A percentile compares a stretch with the other conserved stretches of the same genome.
phyloP scores from a whole-genome alignment of 1,139 yeast species.

The Yamadazyma epiphylla region DNA sequence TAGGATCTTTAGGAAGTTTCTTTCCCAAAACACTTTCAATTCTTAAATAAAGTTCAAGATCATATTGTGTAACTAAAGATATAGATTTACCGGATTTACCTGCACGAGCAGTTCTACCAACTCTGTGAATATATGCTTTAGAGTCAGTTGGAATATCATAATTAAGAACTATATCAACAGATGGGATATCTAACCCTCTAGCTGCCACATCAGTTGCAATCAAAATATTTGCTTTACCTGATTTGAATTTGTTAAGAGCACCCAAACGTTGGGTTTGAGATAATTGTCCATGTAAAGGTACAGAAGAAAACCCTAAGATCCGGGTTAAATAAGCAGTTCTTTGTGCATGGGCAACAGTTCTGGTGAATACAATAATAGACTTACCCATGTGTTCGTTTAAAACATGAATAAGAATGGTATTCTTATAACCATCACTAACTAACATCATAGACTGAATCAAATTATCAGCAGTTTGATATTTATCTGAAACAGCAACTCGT shows the following conservation, averaged over 20 bases:
- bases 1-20: constrained; percentile 75
- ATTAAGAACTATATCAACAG: constrained; percentile 88
- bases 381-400: constrained; percentile 85
- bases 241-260: constrained; percentile 85
- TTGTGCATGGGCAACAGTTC: constrained; percentile 95
- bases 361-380: constrained; percentile 81
- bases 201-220: constrained; percentile 99
- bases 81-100: constrained; percentile 93
- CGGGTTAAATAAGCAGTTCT: constrained; percentile 81
- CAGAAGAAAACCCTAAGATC: constrained; percentile 80
- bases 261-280: constrained; percentile 91
- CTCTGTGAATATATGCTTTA: constrained; percentile 96
- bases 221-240: constrained; percentile 76
- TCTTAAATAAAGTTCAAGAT: constrained; percentile 79
- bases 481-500: constrained; percentile 81
- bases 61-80: constrained; percentile 92
- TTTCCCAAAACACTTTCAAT: constrained; percentile 84
- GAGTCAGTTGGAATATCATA: constrained; percentile 97
- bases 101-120: constrained; percentile 98
- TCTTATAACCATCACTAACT: constrained; percentile 89
- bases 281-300: constrained; percentile 92
- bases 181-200: constrained; percentile 94
- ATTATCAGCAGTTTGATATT: constrained; percentile 91
- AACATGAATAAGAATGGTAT: constrained; percentile 78
- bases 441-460: constrained; percentile 86